phyloP scores from a whole-genome alignment of 345 rosid genomes.

The Rhodamnia rubescens region DNA sequence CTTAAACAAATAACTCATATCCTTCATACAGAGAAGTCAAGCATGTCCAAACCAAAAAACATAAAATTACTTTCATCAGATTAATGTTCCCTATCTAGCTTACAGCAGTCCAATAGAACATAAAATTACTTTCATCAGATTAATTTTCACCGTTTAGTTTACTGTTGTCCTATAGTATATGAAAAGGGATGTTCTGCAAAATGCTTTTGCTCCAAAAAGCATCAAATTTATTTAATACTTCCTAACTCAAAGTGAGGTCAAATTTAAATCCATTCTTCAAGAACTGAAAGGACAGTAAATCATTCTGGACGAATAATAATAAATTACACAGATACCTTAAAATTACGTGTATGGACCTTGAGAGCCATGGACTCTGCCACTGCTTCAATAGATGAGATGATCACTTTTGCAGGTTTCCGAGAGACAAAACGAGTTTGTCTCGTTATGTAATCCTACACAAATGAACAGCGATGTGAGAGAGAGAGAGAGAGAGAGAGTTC shows the following conservation, averaged over 20 bases:
- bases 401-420: conserved; percentile 43
- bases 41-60: background rate
- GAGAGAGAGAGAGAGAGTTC: background rate
- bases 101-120: too few species aligned
- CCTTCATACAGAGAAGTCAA: background rate
- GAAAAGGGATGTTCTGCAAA: background rate
- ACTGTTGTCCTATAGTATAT: background rate
- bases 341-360: conserved; percentile 62
- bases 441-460: conserved; percentile 54
- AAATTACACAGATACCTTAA: conserved; percentile 39
- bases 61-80: too few species aligned
- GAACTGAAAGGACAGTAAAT: background rate
- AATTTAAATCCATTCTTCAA: background rate
- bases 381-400: conserved; percentile 57
- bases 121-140: background rate
- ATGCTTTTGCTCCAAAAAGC: background rate
- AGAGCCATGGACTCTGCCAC: conserved; percentile 57
- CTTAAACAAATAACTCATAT: background rate
- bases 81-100: too few species aligned
- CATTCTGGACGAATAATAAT: background rate
- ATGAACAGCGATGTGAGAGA: background rate
- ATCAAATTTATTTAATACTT: background rate
- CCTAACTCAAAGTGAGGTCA: background rate
- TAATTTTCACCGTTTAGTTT: background rate
- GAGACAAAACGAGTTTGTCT: conserved; percentile 84